A percentile compares a stretch with the other conserved stretches of the same genome.
Evolutionary conservation across 495 filamentous ascomycete genomes (phyloP).

Genomic region (Baudoinia panamericana): DNA sequence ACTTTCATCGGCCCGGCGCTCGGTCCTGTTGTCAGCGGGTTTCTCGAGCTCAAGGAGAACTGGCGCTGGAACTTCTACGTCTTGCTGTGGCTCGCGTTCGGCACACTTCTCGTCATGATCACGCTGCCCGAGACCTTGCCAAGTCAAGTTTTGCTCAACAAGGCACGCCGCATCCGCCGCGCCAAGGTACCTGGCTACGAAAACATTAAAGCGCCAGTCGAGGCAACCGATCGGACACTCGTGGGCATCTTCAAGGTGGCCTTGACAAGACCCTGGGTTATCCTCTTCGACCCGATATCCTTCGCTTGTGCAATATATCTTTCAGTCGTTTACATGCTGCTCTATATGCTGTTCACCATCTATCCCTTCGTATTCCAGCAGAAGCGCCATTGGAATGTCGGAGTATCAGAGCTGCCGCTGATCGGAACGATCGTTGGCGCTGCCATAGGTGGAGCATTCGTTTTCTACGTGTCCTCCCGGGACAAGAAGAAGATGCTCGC

Average conservation of each 20-base stretch:
- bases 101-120: constrained; percentile 32
- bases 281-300: constrained; percentile 33
- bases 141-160: constrained; percentile 23
- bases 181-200: constrained; percentile 32
- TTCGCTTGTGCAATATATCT: constrained; percentile 39
- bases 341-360: constrained; percentile 47
- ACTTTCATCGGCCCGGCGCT: constrained; percentile 25
- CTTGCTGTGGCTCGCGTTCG: constrained; percentile 34
- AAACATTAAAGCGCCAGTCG: constrained; percentile 34
- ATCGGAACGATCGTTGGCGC: constrained; percentile 39
- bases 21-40: constrained; percentile 33
- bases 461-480: constrained; percentile 27
- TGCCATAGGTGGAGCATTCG: constrained; percentile 31
- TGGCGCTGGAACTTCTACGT: constrained; percentile 41
- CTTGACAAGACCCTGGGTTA: constrained; percentile 36
- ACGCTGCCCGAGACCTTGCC: constrained; percentile 34
- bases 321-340: constrained; percentile 40
- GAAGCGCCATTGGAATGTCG: constrained; percentile 38
- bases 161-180: constrained; percentile 29
- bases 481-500: constrained; percentile 34
- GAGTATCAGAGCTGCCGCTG: constrained; percentile 42
- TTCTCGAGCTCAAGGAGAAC: constrained; percentile 34
- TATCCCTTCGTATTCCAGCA: constrained; percentile 42
- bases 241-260: constrained; percentile 38
- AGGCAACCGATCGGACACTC: constrained; percentile 31